Evolutionary conservation across 2,329 filamentous ascomycete genomes (phyloP), one percentile per base, ranked within the genome.

Genomic region (Parasarocladium wereldwijsianum): DNA sequence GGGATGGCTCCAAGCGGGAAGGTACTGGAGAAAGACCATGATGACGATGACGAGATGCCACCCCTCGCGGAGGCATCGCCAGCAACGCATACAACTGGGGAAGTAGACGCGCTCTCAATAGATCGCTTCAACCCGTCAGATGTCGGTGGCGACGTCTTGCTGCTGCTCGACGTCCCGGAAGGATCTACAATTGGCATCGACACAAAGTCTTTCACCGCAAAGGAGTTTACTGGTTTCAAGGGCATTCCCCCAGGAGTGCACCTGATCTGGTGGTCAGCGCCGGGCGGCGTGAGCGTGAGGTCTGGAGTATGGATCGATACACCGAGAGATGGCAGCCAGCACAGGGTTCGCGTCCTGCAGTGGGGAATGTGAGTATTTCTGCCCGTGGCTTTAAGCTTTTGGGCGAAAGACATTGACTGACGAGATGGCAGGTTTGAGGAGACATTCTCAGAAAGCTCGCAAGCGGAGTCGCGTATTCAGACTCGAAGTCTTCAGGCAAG

Each of bases 251-350:
- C 54, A 0, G 72, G 72, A 0, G 45, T 62, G 10, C 72, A 76
- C 43, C 64, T 76, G 34, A 53, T 75, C 34, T 76, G 70, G 69
- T 59, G 65, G 17, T 56, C 69, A 3, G 57, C 66, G 14, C 55
- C 59, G 0, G 52, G 54, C 2, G 53, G 55, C 12, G 52, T 58
- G 12, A 65, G 66, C 2, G 47, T 58, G 17, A 60, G 71, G 4
- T 64, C 56, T 32, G 72, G 68, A 5, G 71, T 65, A 43, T 76
- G 70, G 70, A 54, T 75, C 32, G 46, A 59, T 24, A 55, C 57
- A 1, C 47, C 45, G 2, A 7, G 19, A 17, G 13, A 17, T 4
- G 40, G 45, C 8, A 36, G 36, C 4, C 40, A 52, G 10, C 45
- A 43, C 4, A 30, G 28, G 13, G 50, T 61, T 13, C 57, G 60